phyloP scores from a whole-genome alignment of 805 yeast genomes.

The Teunomyces atbi region DNA sequence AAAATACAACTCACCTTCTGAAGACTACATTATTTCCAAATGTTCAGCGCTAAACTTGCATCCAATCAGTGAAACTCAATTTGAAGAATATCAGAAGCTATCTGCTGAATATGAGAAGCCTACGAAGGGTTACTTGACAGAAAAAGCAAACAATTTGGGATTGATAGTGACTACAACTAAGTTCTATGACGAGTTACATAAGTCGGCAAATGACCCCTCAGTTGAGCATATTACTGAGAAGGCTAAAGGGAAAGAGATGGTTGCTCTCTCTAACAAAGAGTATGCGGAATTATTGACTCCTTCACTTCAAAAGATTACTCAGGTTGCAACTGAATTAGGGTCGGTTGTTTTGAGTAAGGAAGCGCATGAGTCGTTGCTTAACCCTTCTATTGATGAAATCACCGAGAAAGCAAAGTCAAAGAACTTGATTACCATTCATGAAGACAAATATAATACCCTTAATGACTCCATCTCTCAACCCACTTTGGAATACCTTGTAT shows the following conservation, averaged over 20 bases:
- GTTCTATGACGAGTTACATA: slow-evolving; percentile 29
- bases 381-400: slow-evolving; percentile 31
- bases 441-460: slow-evolving; percentile 11
- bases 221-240: slow-evolving; percentile 21
- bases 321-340: slow-evolving; percentile 14
- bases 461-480: slow-evolving; percentile 7
- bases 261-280: slow-evolving; percentile 7
- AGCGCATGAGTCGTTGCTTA: slow-evolving; percentile 2
- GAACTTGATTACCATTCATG: slow-evolving; percentile 15
- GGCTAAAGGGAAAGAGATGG: slow-evolving; percentile 16
- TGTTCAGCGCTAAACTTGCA: slow-evolving; percentile 16
- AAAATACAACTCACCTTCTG: slow-evolving; percentile 21
- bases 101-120: slow-evolving; percentile 33
- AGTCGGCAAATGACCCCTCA: slow-evolving; percentile 23
- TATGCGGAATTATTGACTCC: slow-evolving; percentile 12
- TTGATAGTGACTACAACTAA: slow-evolving; percentile 27
- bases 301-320: slow-evolving; percentile 14
- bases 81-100: slow-evolving; percentile 13
- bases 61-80: slow-evolving; percentile 10
- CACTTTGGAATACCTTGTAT: slow-evolving; percentile 5
- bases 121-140: slow-evolving; percentile 27
- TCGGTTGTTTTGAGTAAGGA: slow-evolving; percentile 8
- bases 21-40: slow-evolving; percentile 21
- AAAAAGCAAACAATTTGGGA: slow-evolving; percentile 36
- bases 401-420: slow-evolving; percentile 26